Evolutionary conservation across 495 filamentous ascomycete species (phyloP), one percentile per base, ranked within the genome.

Genomic region (Barbatosphaeria neglecta): DNA sequence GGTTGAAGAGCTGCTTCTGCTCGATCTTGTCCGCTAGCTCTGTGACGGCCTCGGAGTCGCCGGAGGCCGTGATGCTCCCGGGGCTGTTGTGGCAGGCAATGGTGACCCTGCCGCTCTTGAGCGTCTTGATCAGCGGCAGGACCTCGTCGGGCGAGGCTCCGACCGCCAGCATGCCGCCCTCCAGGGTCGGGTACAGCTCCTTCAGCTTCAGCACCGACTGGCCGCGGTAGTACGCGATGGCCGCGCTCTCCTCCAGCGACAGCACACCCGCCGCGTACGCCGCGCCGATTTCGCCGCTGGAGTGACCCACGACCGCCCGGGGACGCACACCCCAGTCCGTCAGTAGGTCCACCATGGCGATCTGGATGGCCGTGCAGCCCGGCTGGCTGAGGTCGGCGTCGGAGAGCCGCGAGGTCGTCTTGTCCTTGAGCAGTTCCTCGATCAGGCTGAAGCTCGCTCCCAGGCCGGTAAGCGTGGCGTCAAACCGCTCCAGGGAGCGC

Each of bases 221-320:
- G 10, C 69, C 56, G 37, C 63, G 63, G 50, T 64, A 55, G 59
- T 64, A 61, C 11, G 77, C 69, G 0, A 71, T 49, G 18, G 67
- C 52, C 62, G 76, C 74, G 13, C 64, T 67, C 4, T 69, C 68
- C 6, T 60, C 47, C 9, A 69, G 66, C 7, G 51, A 59, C 3
- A 75, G 46, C 11, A 61, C 57, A 6, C 67, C 65, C 5, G 54
- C 54, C 20, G 65, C 54, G 43, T 60, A 70, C 1, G 69, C 67
- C n/a, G 68, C 69, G 16, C 56, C 65, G 3, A 78, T 77, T 47
- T 81, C 77, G 5, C 77, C 77, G 53, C 70, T 76, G 9, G 76
- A 80, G 48, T 81, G 76, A 4, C 77, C 74, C 5, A 75, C 61
- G 0, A 76, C 70, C 25, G 61, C 59, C 8, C 50, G 39, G 0